Evolutionary conservation across 805 yeast genomes (phyloP), one percentile per base, ranked within the genome.

Genomic region (Saccharomyces eubayanus): DNA sequence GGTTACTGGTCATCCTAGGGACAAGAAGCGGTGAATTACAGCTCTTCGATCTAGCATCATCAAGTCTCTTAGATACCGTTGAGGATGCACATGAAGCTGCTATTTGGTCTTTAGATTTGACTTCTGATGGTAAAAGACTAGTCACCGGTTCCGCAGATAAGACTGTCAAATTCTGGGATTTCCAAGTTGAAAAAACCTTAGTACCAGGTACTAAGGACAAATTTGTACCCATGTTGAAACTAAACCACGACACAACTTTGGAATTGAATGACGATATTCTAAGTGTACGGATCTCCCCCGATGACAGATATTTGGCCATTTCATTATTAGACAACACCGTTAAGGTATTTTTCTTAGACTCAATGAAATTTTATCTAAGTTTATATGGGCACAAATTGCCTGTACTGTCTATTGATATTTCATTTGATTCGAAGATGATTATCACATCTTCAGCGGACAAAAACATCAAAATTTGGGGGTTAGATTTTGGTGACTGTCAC

Each of bases 401-500:
- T 0, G 99, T 94, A 2, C 75, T 94, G 52, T 85, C 96, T 2
- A 81, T 94, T 60, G 99, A 94, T 67, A 90, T 94, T 47, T 88
- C 98, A 1, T 77, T 70, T 61, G 99, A 94, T 69, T 84, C 92
- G 41, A 92, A 94, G 70, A 69, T 94, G 61, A 79, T 94, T 57
- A 83, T 92, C 52, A 89, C 98, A 0, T 88, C 97, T 3, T 89
- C 97, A 0, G 99, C 99, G 0, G 99, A 94, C 72, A 94, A 94
- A 71, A 94, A 94, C 70, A 88, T 94, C 66, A 90, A 95, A 72
- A 87, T 94, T 54, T 94, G 99, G 99, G 99, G 99, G 51, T 74
- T 94, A 55, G 99, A 94, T 69, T 94, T 94, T 71, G 99, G 99
- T 72, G 99, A 94, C 71, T 94, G 99, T 76, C 99, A 94, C 71